Percentiles rank a stretch among this genome's conserved stretches.
Evolutionary conservation across 108 stramenopile species (phyloP).

Genomic region (Cyclotella kingstonii): DNA sequence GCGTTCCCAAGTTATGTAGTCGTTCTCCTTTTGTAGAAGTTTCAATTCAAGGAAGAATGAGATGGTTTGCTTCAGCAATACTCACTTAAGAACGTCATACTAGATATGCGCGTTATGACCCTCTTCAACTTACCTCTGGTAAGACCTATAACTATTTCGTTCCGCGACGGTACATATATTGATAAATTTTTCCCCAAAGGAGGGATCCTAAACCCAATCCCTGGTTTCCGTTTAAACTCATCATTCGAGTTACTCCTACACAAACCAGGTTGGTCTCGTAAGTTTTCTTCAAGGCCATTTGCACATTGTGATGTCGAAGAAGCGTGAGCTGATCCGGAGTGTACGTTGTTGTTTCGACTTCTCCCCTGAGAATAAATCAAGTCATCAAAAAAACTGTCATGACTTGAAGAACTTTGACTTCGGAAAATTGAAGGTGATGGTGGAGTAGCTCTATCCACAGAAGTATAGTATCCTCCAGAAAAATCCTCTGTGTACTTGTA

Average conservation of each 20-base stretch:
- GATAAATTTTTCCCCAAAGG: slow-evolving; percentile 32
- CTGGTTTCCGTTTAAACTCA: slow-evolving; percentile 4
- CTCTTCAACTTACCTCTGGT: slow-evolving; percentile 4
- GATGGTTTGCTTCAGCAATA: not conserved
- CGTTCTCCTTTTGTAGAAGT: slow-evolving; percentile 6
- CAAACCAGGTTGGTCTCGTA: not conserved
- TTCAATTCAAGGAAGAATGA: not conserved
- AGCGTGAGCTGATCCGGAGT: not conserved
- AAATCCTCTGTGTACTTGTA: slow-evolving; percentile 27
- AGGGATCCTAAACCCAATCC: slow-evolving; percentile 27
- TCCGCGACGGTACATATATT: slow-evolving; percentile 29
- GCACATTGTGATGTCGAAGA: not conserved
- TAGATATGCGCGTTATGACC: not conserved
- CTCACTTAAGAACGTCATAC: not conserved
- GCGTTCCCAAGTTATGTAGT: slow-evolving; percentile 27
- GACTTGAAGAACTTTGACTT: slow-evolving; percentile 1
- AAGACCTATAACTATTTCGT: slow-evolving; percentile 28
- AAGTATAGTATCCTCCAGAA: slow-evolving; percentile 39
- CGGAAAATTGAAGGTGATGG: not conserved
- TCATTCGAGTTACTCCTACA: not conserved
- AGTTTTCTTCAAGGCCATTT: not conserved
- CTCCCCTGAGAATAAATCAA: slow-evolving; percentile 8
- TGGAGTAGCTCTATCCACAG: not conserved
- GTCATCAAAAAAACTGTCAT: slow-evolving; percentile 41
- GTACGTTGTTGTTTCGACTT: not conserved